Conservation (phyloP, 306 rosid genomes). For the Casuarina cunninghamiana region DNA sequence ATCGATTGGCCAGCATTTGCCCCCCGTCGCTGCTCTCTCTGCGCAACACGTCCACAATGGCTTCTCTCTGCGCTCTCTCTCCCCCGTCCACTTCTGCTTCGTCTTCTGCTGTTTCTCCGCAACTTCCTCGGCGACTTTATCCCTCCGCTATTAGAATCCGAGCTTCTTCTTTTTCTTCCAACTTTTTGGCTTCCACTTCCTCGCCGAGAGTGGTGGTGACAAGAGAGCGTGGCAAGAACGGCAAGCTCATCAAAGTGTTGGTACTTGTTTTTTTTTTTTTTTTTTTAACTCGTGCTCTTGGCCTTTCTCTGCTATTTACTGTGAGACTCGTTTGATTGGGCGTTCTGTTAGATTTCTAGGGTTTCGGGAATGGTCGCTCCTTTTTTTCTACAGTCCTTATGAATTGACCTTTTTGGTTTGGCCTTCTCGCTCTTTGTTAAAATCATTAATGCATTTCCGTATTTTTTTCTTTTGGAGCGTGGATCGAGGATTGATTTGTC, state of each 20-base stretch:
- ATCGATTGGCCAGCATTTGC: conserved; percentile 45
- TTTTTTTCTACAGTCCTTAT: neutral
- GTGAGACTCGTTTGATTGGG: neutral
- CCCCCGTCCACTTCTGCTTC: conserved; percentile 11
- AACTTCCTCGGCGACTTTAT: conserved; percentile 48
- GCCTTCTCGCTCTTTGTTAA: conserved; percentile 7
- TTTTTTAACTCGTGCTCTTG: neutral
- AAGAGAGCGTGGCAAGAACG: conserved; percentile 96
- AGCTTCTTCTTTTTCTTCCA: conserved; percentile 33
- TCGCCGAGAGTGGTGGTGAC: conserved; percentile 77
- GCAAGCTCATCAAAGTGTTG: conserved; percentile 82
- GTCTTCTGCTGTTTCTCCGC: conserved; percentile 32
- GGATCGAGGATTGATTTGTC: conserved; percentile 18
- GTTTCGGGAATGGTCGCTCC: neutral
- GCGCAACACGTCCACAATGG: conserved; percentile 85
- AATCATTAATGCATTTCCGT: neutral
- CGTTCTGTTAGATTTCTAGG: conserved; percentile 9
- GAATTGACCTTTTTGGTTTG: neutral
- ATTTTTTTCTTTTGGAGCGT: conserved; percentile 4
- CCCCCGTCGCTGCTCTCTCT: conserved; percentile 6
- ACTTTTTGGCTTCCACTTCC: conserved; percentile 29
- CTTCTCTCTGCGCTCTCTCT: conserved; percentile 41
- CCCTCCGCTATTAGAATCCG: conserved; percentile 27
- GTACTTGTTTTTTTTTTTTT: conserved; percentile 31
- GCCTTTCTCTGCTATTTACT: neutral